Base-by-base conservation (phyloP, 1,139 yeast genomes). In the Yamadazyma sp. region DNA sequence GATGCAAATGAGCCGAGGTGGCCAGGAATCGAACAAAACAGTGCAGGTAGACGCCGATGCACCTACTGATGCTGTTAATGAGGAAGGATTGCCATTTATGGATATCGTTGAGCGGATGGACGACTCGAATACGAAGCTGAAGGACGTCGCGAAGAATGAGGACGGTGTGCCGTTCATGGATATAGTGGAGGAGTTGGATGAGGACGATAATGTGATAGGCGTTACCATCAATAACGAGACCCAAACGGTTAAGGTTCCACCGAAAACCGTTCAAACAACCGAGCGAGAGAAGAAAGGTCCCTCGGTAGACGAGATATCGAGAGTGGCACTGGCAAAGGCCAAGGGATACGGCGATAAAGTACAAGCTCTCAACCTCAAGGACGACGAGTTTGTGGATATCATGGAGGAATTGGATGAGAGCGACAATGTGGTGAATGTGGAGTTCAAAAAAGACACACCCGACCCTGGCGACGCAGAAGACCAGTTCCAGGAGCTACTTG, bases 21-120 rank as follows among this genome's bases (percentile, higher is more conserved):
- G 5, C 4, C 22, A 17, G 17, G 6, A 24, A 10, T 27, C 22
- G 15, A 17, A 30, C 12, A 20, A 5, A 8, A 6, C 8, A 6
- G 22, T 6, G 8, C 8, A 6, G 22, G 8, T 5, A 5, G 22
- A 20, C 22, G 8, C 5, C 5, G 22, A 20, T 5, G 22, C 8
- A 8, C 22, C 8, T 5, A 20, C 8, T 20, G 8, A 20, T 20
- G 22, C 22, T 20, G 17, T 11, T 9, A 59, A 66, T 24, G 74
- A 68, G 38, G 79, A 69, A 16, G 79, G 72, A 0, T 56, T 81
- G 3, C 88, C 87, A 6, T 56, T 61, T 38, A 81, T 89, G 81
- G 97, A 89, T 42, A 89, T 89, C 17, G 73, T 83, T 37, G 97
- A 91, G 55, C 89, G 85, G 41, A 61, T 89, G 31, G 96, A 89